These are phyloP conservation scores for Glycine tomentella DNA, from an alignment of 306 rosid genomes.

Conservation along the genomic window DNA sequence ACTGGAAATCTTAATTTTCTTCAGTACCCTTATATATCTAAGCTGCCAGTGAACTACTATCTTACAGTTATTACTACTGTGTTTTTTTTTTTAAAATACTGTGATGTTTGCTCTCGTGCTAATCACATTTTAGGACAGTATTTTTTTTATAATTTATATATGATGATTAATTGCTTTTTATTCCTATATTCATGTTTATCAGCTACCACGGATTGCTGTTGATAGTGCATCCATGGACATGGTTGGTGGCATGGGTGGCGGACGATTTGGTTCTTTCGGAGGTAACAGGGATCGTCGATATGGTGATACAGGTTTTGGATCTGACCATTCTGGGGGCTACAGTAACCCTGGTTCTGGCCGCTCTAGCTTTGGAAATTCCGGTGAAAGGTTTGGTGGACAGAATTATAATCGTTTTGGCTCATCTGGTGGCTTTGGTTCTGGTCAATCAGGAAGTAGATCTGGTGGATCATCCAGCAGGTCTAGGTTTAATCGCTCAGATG, in stretches of 20 bases:
- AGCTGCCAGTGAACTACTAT: too few species aligned
- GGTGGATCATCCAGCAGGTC: conserved; percentile 50
- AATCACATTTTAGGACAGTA: neutral
- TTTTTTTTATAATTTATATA: neutral
- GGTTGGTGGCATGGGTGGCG: conserved; percentile 57
- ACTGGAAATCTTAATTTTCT: too few species aligned
- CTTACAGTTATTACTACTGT: too few species aligned
- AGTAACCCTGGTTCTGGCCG: conserved; percentile 56
- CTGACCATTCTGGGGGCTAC: conserved; percentile 56
- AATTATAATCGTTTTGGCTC: conserved; percentile 62
- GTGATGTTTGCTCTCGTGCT: neutral
- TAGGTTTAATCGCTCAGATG: conserved; percentile 49
- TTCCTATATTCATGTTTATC: conserved; percentile 49
- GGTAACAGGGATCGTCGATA: conserved; percentile 55
- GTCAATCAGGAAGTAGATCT: conserved; percentile 56
- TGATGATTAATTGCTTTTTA: conserved; percentile 40
- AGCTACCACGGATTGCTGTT: conserved; percentile 79
- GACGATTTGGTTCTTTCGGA: conserved; percentile 59
- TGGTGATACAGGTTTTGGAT: conserved; percentile 47
- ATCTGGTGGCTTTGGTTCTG: conserved; percentile 56
- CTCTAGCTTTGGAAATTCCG: conserved; percentile 57
- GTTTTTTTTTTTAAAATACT: neutral
- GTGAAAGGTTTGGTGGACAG: conserved; percentile 50
- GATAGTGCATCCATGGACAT: conserved; percentile 60
- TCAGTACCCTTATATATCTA: too few species aligned